phyloP scores from a whole-genome alignment of 306 rosid species.

The Cucumis melo region DNA sequence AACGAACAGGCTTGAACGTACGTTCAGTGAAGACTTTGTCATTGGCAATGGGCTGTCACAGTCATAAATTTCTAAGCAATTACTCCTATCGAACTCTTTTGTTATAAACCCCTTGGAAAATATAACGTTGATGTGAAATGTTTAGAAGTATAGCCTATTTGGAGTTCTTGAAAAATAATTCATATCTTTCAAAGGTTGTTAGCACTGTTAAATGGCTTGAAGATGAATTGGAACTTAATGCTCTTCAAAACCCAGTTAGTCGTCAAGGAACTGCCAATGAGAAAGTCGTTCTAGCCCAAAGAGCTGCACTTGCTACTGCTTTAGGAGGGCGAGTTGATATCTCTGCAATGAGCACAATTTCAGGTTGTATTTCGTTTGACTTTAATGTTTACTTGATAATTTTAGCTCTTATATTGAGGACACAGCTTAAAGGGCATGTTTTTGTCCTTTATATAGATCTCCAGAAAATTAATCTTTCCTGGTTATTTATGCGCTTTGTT shows the following conservation, averaged over 20 bases:
- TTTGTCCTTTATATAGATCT: background rate
- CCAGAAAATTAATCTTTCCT: background rate
- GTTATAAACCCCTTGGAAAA: background rate
- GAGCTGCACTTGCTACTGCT: conserved; percentile 93
- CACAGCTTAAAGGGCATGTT: background rate
- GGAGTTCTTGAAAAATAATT: conserved; percentile 7
- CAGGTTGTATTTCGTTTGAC: conserved; percentile 35
- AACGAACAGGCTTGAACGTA: background rate
- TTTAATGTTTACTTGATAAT: background rate
- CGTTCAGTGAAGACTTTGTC: background rate
- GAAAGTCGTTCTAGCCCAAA: conserved; percentile 79
- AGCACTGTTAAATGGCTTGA: conserved; percentile 99
- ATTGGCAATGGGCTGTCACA: background rate
- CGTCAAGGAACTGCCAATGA: conserved; percentile 84
- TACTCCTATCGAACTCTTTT: background rate
- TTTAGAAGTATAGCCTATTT: background rate
- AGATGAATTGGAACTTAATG: conserved; percentile 94
- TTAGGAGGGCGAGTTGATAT: conserved; percentile 89
- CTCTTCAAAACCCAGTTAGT: conserved; percentile 91
- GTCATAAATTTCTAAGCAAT: background rate
- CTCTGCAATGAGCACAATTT: conserved; percentile 73
- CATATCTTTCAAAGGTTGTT: conserved; percentile 53
- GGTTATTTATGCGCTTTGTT: background rate
- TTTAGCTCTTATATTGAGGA: background rate
- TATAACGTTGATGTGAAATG: background rate